Conservation (phyloP, 2,329 filamentous ascomycete genomes). For the Xylariaceae sp. region DNA sequence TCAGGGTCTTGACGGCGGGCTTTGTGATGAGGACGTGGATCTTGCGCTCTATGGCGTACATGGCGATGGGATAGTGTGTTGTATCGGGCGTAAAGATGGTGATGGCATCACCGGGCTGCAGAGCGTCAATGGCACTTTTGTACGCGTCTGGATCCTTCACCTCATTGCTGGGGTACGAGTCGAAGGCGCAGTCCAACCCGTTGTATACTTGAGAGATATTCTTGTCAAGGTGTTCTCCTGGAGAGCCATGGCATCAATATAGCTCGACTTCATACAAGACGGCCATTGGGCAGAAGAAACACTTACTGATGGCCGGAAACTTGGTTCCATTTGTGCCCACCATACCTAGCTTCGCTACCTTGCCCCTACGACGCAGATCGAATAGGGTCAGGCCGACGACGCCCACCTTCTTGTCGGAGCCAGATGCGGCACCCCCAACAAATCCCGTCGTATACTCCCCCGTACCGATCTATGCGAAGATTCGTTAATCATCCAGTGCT, state of each 20-base stretch:
- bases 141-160: slow-evolving; percentile 71
- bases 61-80: slow-evolving; percentile 84
- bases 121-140: slow-evolving; percentile 78
- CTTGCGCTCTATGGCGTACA: slow-evolving; percentile 82
- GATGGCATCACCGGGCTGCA: slow-evolving; percentile 77
- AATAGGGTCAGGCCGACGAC: slow-evolving; percentile 87
- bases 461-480: slow-evolving; percentile 67
- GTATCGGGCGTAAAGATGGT: slow-evolving; percentile 95
- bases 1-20: slow-evolving; percentile 78
- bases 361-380: slow-evolving; percentile 79
- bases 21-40: slow-evolving; percentile 93
- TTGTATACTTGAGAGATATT: slow-evolving; percentile 90
- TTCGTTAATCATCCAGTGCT: too few species aligned
- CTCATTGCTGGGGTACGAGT: slow-evolving; percentile 72
- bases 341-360: slow-evolving; percentile 82
- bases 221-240: slow-evolving; percentile 73
- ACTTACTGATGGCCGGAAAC: slow-evolving; percentile 81
- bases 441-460: slow-evolving; percentile 97
- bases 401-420: slow-evolving; percentile 92
- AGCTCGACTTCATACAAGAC: neutral
- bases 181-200: slow-evolving; percentile 76
- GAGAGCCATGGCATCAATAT: neutral
- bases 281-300: neutral
- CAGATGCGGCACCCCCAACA: slow-evolving; percentile 73
- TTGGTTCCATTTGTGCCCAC: slow-evolving; percentile 83